Percentiles rank a stretch among this genome's conserved stretches.
Conservation (phyloP, 192 early-diverging fungal genomes). For the Spizellomyces punctatus region DNA sequence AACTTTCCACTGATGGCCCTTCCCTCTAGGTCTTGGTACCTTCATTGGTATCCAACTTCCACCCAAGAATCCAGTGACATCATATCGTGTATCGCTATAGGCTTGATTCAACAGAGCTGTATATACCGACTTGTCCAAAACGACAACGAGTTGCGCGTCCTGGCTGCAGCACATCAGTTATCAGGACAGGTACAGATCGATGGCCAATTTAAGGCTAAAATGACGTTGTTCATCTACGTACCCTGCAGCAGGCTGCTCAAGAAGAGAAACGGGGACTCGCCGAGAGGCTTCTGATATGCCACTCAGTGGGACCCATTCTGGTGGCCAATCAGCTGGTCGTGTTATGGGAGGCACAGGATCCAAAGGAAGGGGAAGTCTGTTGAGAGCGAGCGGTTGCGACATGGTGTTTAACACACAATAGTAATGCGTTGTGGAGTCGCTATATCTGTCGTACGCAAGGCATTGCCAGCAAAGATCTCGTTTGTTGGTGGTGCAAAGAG, state of each 20-base stretch:
- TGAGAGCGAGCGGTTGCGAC: background rate
- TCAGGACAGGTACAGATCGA: background rate
- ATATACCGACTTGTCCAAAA: constrained; percentile 28
- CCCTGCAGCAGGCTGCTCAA: constrained; percentile 1
- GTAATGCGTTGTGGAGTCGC: no score
- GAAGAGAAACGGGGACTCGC: constrained; percentile 11
- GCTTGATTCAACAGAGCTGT: constrained; percentile 29
- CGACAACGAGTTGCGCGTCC: constrained; percentile 12
- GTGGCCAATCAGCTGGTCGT: constrained; percentile 22
- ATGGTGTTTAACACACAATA: background rate
- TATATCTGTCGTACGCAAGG: no score
- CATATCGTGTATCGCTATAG: constrained; percentile 29
- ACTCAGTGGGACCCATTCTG: constrained; percentile 16
- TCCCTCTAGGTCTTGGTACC: constrained; percentile 1
- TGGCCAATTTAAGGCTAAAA: background rate
- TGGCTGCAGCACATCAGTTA: constrained; percentile 1
- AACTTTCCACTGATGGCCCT: constrained; percentile 2
- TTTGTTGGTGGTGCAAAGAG: no score
- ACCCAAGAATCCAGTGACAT: constrained; percentile 28
- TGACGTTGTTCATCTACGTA: background rate
- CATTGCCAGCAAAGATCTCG: no score
- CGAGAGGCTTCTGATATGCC: constrained; percentile 10
- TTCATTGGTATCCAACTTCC: constrained; percentile 13
- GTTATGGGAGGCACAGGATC: constrained; percentile 1
- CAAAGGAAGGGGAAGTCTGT: constrained; percentile 3